These are phyloP conservation scores for Microbotryum saponariae DNA, from an alignment of 1,284 basidiomycete species.

Conservation along the genomic window DNA sequence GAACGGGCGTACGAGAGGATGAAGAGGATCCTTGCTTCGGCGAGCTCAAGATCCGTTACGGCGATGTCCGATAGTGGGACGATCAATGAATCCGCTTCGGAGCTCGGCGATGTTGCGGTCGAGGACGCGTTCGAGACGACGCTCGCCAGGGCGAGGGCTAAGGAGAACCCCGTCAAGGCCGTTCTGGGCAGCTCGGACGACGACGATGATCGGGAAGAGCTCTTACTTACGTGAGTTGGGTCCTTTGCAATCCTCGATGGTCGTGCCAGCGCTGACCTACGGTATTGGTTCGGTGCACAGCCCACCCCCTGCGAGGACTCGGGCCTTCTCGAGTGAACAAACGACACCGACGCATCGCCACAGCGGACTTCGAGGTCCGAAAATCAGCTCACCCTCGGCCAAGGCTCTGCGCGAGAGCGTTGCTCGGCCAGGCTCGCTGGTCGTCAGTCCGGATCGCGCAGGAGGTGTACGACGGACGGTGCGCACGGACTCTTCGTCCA, in stretches of 20 bases:
- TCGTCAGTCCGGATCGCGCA: too few species aligned
- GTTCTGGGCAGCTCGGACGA: slow-evolving; percentile 4
- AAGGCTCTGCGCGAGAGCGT: too few species aligned
- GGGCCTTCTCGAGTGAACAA: neutral
- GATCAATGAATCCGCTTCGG: neutral
- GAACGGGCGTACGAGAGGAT: slow-evolving; percentile 27
- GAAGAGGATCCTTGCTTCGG: slow-evolving; percentile 18
- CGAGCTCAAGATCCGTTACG: slow-evolving; percentile 1
- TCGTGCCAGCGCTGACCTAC: too few species aligned
- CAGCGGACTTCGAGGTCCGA: neutral
- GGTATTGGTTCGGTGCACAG: too few species aligned
- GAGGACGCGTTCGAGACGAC: slow-evolving; percentile 9
- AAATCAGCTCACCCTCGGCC: too few species aligned
- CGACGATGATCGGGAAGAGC: neutral
- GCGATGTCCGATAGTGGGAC: neutral
- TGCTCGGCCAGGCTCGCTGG: too few species aligned
- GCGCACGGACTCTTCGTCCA: too few species aligned
- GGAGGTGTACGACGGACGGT: too few species aligned
- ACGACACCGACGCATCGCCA: neutral
- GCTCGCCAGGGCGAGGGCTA: neutral
- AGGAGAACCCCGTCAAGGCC: too few species aligned
- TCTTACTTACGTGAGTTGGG: too few species aligned
- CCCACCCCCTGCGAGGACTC: too few species aligned
- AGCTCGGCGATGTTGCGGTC: neutral
- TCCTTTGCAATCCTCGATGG: too few species aligned